These are phyloP conservation scores for Coffea canephora DNA, from an alignment of 257 asterid species.

Conservation along the genomic window DNA sequence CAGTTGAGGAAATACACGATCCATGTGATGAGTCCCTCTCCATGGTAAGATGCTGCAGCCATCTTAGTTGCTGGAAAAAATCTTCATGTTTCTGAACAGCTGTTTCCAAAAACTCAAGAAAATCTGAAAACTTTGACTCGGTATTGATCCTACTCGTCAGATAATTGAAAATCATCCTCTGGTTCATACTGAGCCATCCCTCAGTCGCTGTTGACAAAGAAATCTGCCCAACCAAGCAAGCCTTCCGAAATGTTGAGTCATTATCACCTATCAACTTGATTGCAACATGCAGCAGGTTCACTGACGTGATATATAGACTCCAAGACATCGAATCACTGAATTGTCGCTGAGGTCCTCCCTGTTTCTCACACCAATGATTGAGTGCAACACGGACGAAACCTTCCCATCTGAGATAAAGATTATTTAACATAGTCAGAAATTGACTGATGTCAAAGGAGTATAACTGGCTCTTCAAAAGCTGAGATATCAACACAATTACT, in stretches of 20 bases:
- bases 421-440: not conserved
- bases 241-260: slow-evolving; percentile 60
- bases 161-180: slow-evolving; percentile 38
- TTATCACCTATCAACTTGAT: slow-evolving; percentile 51
- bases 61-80: slow-evolving; percentile 50
- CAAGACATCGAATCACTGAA: slow-evolving; percentile 24
- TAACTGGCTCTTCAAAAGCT: not conserved
- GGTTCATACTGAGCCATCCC: slow-evolving; percentile 42
- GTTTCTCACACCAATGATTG: slow-evolving; percentile 49
- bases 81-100: slow-evolving; percentile 51
- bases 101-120: slow-evolving; percentile 36
- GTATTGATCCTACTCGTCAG: slow-evolving; percentile 38
- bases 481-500: not conserved
- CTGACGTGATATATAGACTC: slow-evolving; percentile 26
- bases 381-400: slow-evolving; percentile 71
- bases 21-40: slow-evolving; percentile 33
- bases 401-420: slow-evolving; percentile 65
- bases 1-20: slow-evolving; percentile 25
- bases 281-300: slow-evolving; percentile 54
- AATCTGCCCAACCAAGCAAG: slow-evolving; percentile 69
- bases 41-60: slow-evolving; percentile 48
- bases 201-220: slow-evolving; percentile 29
- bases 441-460: not conserved
- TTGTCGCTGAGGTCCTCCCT: slow-evolving; percentile 18
- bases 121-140: slow-evolving; percentile 43